Percentiles rank a stretch among this genome's conserved stretches.
phyloP scores from a whole-genome alignment of 345 rosid species.

The Linum usitatissimum region DNA sequence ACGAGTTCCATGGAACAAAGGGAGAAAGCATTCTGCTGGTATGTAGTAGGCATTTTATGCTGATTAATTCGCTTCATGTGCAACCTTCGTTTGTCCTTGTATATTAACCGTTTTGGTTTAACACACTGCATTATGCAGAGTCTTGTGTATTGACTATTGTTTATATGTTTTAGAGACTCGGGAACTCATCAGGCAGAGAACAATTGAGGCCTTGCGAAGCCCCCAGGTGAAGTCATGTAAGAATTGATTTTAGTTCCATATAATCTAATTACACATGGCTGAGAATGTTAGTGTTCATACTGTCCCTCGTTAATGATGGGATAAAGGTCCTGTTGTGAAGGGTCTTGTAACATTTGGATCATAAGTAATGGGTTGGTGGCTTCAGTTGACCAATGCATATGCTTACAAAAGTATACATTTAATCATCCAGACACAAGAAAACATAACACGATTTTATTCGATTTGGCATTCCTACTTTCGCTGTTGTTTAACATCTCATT shows the following conservation, averaged over 20 bases:
- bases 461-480: not conserved
- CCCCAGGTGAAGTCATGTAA: conserved; percentile 95
- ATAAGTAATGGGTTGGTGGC: not conserved
- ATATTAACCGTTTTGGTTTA: not conserved
- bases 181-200: conserved; percentile 62
- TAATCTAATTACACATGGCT: conserved; percentile 7
- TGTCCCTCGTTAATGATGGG: conserved; percentile 2
- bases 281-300: conserved; percentile 3
- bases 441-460: not conserved
- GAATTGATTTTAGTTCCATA: conserved; percentile 28
- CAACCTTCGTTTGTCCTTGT: conserved; percentile 3
- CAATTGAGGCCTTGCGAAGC: conserved; percentile 69
- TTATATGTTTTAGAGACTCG: conserved; percentile 46
- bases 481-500: not conserved
- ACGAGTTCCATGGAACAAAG: conserved; percentile 81
- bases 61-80: not conserved
- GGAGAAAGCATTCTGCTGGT: conserved; percentile 63
- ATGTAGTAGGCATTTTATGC: not conserved
- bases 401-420: not conserved
- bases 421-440: not conserved
- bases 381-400: not conserved
- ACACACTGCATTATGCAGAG: conserved; percentile 1
- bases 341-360: not conserved
- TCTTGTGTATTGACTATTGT: conserved; percentile 5
- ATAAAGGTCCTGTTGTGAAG: not conserved